Evolutionary conservation across 1,139 yeast species (phyloP), one percentile per base, ranked within the genome.

Genomic region (Debaryomyces sp.): DNA sequence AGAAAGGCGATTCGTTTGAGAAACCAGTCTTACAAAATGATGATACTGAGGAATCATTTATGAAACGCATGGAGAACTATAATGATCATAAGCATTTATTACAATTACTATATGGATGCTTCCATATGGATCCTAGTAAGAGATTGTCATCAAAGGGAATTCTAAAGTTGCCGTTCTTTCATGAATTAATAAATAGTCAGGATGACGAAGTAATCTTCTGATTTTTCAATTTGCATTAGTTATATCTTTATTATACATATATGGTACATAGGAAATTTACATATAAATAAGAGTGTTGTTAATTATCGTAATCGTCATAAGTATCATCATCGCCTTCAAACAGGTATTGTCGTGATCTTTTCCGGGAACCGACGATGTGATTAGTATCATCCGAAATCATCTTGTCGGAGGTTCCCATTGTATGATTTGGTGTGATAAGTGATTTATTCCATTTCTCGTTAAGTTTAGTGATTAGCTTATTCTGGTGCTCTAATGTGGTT

Each of bases 131-230:
- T 66, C 84, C 82, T 13, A 58, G 67, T 27, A 75, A 78, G 48
- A 72, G 95, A 45, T 63, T 73, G 13, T 67, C 80, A 8, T 91
- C 94, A 1, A 70, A 69, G 41, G 80, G 81, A 42, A 80, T 86
- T 3, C 67, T 87, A 49, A 63, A 71, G 44, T 72, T 82, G 60
- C 80, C 81, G n/a, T 86, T 84, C 57, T 83, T 86, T 60, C 61
- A 63, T 23, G 81, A 77, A 48, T 63, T 76, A 45, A 50, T 51
- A 26, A 61, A 53, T 41, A 60, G 55, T 41, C 61, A 58, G 42
- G 78, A 73, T 51, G 80, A 75, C 50, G 78, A 71, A 48, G 75
- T 73, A 6, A 58, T 73, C 33, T 56, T 70, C 30, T 68, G 54
- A 56, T 24, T 15, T 26, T 27, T 15, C 37, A 42, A n/a, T 33